Conservation (phyloP, 768 basidiomycete species). For the Ramaria rubella region DNA sequence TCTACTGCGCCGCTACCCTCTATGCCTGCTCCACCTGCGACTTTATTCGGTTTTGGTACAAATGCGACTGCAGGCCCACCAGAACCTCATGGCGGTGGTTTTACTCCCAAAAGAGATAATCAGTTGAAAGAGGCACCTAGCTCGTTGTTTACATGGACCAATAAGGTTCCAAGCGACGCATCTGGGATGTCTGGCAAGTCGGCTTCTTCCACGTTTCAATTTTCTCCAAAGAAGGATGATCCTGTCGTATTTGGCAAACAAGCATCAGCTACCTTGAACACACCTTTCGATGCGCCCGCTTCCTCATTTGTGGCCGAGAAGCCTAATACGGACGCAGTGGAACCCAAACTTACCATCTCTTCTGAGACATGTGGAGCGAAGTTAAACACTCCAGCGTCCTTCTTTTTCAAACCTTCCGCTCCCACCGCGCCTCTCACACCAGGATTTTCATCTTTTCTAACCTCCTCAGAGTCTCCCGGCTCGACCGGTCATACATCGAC, state of each 20-base stretch:
- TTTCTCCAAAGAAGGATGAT: no score
- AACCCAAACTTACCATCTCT: not conserved
- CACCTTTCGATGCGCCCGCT: not conserved
- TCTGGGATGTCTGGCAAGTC: not conserved
- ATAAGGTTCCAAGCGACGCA: no score
- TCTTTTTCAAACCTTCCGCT: constrained; percentile 20
- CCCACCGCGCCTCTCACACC: constrained; percentile 18
- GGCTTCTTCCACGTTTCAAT: not conserved
- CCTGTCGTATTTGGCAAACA: not conserved
- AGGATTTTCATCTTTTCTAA: constrained; percentile 14
- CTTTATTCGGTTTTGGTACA: not conserved
- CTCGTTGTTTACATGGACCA: not conserved
- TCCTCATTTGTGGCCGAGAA: not conserved
- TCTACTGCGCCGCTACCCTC: constrained; percentile 7
- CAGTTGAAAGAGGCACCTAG: not conserved
- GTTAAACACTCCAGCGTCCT: not conserved
- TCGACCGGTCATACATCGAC: not conserved
- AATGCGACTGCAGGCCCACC: not conserved
- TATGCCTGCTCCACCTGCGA: not conserved
- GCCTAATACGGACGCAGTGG: not conserved
- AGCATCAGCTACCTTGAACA: not conserved
- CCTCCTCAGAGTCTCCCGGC: constrained; percentile 11
- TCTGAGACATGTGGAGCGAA: not conserved
- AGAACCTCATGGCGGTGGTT: constrained; percentile 15
- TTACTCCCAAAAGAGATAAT: constrained; percentile 15